A percentile compares a stretch with the other conserved stretches of the same genome.
These are phyloP conservation scores for Elongisporangium prolatum DNA, from an alignment of 352 stramenopile species.

Conservation along the genomic window DNA sequence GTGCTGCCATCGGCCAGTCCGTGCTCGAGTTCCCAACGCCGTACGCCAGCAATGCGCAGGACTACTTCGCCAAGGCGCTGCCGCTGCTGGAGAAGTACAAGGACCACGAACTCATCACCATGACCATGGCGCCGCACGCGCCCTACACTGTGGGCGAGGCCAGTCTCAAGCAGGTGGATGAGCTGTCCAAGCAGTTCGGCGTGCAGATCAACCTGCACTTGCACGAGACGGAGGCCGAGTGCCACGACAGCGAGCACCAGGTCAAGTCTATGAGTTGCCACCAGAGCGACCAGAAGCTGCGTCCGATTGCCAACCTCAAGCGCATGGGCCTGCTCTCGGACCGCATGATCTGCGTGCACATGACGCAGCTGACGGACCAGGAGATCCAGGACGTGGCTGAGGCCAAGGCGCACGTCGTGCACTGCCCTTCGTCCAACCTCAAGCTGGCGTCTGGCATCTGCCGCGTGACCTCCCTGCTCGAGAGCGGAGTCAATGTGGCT, in stretches of 20 bases:
- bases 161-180: conserved; percentile 35
- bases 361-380: conserved; percentile 79
- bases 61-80: conserved; percentile 76
- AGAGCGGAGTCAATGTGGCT: conserved; percentile 78
- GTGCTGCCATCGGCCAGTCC: conserved; percentile 58
- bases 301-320: conserved; percentile 78
- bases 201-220: conserved; percentile 83
- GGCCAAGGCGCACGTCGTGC: conserved; percentile 60
- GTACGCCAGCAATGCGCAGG: conserved; percentile 48
- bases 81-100: conserved; percentile 61
- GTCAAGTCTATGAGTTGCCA: conserved; percentile 82
- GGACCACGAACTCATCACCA: conserved; percentile 52
- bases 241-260: conserved; percentile 63
- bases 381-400: conserved; percentile 70
- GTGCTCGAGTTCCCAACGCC: conserved; percentile 72
- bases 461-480: conserved; percentile 66
- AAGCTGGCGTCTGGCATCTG: conserved; percentile 87
- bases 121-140: conserved; percentile 78
- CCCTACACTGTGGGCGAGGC: conserved; percentile 82
- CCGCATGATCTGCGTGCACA: conserved; percentile 72
- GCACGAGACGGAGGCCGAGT: conserved; percentile 82
- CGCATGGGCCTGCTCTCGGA: conserved; percentile 70
- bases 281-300: conserved; percentile 65
- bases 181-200: conserved; percentile 40
- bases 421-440: conserved; percentile 89